Conservation (phyloP, 176 grass and related monocot species). For the Pharus latifolius region DNA sequence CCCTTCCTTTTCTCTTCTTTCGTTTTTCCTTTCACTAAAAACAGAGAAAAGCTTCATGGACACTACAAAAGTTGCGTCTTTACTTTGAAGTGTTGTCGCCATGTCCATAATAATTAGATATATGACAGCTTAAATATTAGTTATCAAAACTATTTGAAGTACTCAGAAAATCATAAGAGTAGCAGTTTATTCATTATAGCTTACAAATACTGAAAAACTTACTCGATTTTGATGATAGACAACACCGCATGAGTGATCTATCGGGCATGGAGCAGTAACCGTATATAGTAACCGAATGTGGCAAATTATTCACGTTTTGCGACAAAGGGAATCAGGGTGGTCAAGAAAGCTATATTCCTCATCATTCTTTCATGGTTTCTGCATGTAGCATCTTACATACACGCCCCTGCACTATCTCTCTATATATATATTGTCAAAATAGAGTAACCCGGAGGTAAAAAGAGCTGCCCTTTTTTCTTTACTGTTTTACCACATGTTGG, state of each 20-base stretch:
- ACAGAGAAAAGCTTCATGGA: background rate
- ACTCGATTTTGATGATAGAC: too few species aligned
- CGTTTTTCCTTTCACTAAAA: background rate
- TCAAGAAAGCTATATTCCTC: too few species aligned
- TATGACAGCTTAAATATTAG: background rate
- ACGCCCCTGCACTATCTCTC: background rate
- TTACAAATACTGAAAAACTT: too few species aligned
- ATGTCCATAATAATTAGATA: background rate
- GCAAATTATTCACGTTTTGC: background rate
- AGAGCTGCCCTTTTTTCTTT: background rate
- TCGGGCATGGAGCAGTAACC: background rate
- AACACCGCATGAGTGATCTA: background rate
- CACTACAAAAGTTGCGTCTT: background rate
- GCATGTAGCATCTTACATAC: background rate
- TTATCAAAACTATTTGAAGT: too few species aligned
- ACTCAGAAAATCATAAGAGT: too few species aligned
- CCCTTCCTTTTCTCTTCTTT: background rate
- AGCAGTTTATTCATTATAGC: too few species aligned
- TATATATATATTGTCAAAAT: too few species aligned
- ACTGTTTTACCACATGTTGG: too few species aligned
- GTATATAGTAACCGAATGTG: background rate
- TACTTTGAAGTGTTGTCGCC: background rate
- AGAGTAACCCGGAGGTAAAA: background rate
- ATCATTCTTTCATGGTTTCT: too few species aligned
- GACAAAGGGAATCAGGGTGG: background rate